phyloP scores from a whole-genome alignment of 257 asterid species.

The Vinca minor region DNA sequence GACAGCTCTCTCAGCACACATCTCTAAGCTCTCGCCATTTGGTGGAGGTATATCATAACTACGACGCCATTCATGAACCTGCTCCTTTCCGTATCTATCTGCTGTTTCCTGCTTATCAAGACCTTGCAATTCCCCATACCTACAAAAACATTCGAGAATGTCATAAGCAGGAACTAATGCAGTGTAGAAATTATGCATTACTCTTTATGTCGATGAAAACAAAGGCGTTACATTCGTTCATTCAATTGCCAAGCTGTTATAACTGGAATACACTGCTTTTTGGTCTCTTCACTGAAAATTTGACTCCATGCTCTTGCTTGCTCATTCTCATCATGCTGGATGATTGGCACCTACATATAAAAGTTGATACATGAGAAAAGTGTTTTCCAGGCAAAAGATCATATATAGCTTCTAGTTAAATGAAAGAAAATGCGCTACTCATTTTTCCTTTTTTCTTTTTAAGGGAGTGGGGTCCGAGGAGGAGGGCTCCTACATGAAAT shows the following conservation, averaged over 20 bases:
- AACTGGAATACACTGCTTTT: slow-evolving; percentile 84
- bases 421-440: not conserved
- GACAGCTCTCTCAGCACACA: slow-evolving; percentile 98
- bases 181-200: not conserved
- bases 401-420: not conserved
- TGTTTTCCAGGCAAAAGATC: not conserved
- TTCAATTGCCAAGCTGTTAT: slow-evolving; percentile 95
- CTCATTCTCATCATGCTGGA: slow-evolving; percentile 73
- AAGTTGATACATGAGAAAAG: not conserved
- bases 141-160: slow-evolving; percentile 13
- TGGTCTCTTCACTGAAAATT: slow-evolving; percentile 82
- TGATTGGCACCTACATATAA: slow-evolving; percentile 69
- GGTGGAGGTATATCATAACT: slow-evolving; percentile 97
- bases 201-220: slow-evolving; percentile 5
- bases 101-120: slow-evolving; percentile 97
- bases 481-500: not conserved
- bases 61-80: slow-evolving; percentile 97
- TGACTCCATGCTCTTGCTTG: slow-evolving; percentile 85
- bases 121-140: slow-evolving; percentile 98
- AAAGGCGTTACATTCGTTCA: slow-evolving; percentile 65
- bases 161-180: slow-evolving; percentile 3
- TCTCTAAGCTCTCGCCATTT: slow-evolving; percentile 95
- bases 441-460: too few relatives aligned
- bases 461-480: too few relatives aligned
- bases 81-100: slow-evolving; percentile 75